These are phyloP conservation scores for Tulasnella sp. DNA, from an alignment of 768 basidiomycete genomes.

Conservation along the genomic window DNA sequence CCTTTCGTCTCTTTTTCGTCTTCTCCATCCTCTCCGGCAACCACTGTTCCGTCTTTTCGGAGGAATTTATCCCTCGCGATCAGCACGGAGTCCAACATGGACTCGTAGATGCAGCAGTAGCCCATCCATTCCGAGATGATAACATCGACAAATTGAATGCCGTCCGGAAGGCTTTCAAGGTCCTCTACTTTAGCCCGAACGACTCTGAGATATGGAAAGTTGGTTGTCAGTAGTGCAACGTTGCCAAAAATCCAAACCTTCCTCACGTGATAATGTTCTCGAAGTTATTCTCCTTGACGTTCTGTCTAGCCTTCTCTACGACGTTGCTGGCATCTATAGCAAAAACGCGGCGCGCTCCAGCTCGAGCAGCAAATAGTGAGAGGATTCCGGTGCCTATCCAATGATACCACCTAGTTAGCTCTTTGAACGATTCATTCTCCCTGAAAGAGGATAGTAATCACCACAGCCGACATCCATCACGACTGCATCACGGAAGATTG, in stretches of 20 bases:
- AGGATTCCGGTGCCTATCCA: slow-evolving; percentile 69
- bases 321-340: slow-evolving; percentile 87
- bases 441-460: background rate
- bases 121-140: slow-evolving; percentile 99
- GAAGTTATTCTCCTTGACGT: slow-evolving; percentile 62
- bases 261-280: slow-evolving; percentile 56
- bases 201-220: slow-evolving; percentile 42
- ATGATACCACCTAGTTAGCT: background rate
- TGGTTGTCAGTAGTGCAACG: background rate
- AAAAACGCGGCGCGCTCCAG: slow-evolving; percentile 82
- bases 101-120: slow-evolving; percentile 87
- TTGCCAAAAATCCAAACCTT: background rate
- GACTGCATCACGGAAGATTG: slow-evolving; percentile 68
- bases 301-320: slow-evolving; percentile 62
- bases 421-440: background rate
- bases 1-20: background rate
- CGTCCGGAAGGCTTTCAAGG: slow-evolving; percentile 56
- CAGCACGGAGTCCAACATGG: slow-evolving; percentile 94
- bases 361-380: slow-evolving; percentile 78
- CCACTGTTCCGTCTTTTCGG: slow-evolving; percentile 20
- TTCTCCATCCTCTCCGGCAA: background rate
- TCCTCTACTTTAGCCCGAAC: slow-evolving; percentile 88
- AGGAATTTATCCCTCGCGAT: slow-evolving; percentile 81
- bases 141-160: slow-evolving; percentile 70
- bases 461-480: slow-evolving; percentile 94